Evolutionary conservation across 306 rosid species (phyloP), one percentile per base, ranked within the genome.

Genomic region (Oemleria cerasiformis): DNA sequence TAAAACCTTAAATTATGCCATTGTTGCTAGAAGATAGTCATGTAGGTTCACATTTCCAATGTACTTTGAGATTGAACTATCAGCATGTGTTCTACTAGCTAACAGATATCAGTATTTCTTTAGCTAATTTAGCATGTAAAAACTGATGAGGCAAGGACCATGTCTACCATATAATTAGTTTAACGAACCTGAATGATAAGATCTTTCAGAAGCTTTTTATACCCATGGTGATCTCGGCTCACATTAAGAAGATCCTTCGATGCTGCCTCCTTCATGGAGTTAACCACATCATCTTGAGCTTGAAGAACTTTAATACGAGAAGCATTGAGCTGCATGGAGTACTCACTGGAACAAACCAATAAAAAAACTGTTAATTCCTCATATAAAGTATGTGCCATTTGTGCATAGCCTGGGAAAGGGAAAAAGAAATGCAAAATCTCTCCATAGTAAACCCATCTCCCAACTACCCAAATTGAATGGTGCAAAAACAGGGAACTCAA

Each of bases 261-360:
- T 14, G 96, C 92, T 20, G 80, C 84, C 20, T 93, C 98, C 83
- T 88, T 93, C 93, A 93, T 93, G 84, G 90, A 67, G 83, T 66
- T 88, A 54, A 90, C 86, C 68, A 88, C 81, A 53, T 90, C 98
- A 77, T 93, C 98, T 71, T 93, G 98, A 57, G 98, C 98, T 83
- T 93, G 98, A 78, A 93, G 98, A 86, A 93, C 96, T 77, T 93
- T 90, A 73, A 93, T 87, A 62, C 96, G 79, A 76, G 92, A 88
- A 78, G 96, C 91, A 75, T 87, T 90, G 65, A 86, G 88, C 85
- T 90, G 98, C 98, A 93, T 93, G 36, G 98, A 93, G 81, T 93
- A 93, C 86, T 93, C 98, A 44, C 98, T 93, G 84, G 67, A 83
- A 77, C 69, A 79, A 75, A 60, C 65, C 73, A 58, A 77, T 11